Conservation (phyloP, 2,329 filamentous ascomycete genomes). For the Setomelanomma holmii region DNA sequence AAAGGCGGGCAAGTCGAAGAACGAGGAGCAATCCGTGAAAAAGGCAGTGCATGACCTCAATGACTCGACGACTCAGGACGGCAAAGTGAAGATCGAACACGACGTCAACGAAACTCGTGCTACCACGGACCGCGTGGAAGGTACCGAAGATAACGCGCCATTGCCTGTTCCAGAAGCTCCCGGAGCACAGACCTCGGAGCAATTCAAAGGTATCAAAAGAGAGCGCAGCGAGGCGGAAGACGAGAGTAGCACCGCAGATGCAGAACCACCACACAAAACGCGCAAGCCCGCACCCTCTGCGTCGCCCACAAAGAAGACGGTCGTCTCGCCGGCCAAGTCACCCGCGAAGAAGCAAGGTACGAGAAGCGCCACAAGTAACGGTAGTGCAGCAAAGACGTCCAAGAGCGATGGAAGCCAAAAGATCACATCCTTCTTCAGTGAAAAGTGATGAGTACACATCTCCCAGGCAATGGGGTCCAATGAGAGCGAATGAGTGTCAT, state of each 20-base stretch:
- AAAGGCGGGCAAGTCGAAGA: constrained; percentile 38
- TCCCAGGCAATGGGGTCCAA: constrained; percentile 16
- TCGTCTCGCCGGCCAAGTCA: constrained; percentile 34
- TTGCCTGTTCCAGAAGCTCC: constrained; percentile 49
- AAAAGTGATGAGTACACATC: constrained; percentile 46
- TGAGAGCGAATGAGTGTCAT: constrained; percentile 18
- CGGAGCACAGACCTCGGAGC: constrained; percentile 16
- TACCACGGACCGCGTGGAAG: constrained; percentile 53
- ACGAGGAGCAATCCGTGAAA: constrained; percentile 14
- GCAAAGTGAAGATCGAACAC: constrained; percentile 44
- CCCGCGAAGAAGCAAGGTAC: constrained; percentile 52
- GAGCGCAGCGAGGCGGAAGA: constrained; percentile 51
- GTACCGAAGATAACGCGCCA: constrained; percentile 61
- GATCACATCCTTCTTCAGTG: constrained; percentile 65
- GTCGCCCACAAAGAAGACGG: constrained; percentile 26
- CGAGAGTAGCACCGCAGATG: constrained; percentile 37
- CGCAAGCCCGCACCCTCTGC: constrained; percentile 23
- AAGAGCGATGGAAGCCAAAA: constrained; percentile 61
- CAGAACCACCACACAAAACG: constrained; percentile 50
- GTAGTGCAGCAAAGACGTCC: constrained; percentile 54
- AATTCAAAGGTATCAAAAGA: constrained; percentile 55
- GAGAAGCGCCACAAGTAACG: constrained; percentile 65
- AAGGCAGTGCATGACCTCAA: constrained; percentile 35
- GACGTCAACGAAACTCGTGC: constrained; percentile 50
- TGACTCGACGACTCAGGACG: constrained; percentile 33